Evolutionary conservation across 257 asterid species (phyloP), one percentile per base, ranked within the genome.

Genomic region (Haberlea rhodopensis): DNA sequence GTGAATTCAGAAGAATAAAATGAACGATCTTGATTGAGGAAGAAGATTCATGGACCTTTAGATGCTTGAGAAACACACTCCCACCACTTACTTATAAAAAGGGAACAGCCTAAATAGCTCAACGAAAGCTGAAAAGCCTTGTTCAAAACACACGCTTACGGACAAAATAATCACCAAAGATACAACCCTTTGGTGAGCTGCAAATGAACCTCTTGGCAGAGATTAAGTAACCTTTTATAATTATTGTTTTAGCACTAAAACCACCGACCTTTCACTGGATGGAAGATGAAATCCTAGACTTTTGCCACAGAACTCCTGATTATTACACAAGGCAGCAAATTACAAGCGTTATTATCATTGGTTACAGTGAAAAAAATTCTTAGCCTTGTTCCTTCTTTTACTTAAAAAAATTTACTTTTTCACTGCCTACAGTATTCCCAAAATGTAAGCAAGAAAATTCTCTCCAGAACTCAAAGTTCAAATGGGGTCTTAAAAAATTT

Each of bases 41-140:
- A 57, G 75, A 75, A 81, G 87, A 80, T 78, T 78, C 76, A 62
- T 53, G 68, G 60, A 78, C 60, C 57, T 57, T 58, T 72, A 71
- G 72, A 63, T 65, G 80, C 76, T 72, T 80, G 63, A 60, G 56
- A 72, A 65, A 69, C 62, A 73, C 78, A 76, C 80, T 68, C 74
- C 68, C 16, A 49, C 59, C 66, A 69, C 72, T 70, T 29, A 70
- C 82, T 75, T 72, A 66, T 56, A 70, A 57, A 57, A 74, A 67
- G 80, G 78, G 73, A 71, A 78, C 62, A 72, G 88, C 88, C 94
- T 83, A 84, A 88, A 76, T 71, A 77, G 84, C 85, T 80, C 73
- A 84, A 88, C 83, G 32, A 75, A 82, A 88, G 84, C 81, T 70
- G 75, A 62, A 66, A 75, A 71, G 72, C 60, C 60, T 58, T 68